Percentiles rank a stretch among this genome's conserved stretches.
Conservation (phyloP, 192 early-diverging fungal species). For the Spizellomyces sp. region DNA sequence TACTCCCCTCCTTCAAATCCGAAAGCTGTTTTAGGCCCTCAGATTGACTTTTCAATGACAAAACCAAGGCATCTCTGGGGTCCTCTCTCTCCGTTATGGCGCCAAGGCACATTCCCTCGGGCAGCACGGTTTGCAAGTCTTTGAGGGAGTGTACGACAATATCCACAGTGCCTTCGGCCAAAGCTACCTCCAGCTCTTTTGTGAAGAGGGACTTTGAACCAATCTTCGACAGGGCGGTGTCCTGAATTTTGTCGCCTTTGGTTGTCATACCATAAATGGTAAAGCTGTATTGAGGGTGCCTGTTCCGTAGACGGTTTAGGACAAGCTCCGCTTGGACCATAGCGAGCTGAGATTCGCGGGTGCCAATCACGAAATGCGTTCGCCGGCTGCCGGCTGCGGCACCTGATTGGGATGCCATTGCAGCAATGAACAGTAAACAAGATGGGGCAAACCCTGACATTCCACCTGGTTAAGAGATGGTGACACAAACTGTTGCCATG, state of each 20-base stretch:
- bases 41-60: conserved; percentile 40
- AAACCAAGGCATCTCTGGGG: conserved; percentile 85
- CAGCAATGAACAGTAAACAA: too few species aligned
- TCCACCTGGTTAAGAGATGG: too few species aligned
- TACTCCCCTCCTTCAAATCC: conserved; percentile 70
- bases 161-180: conserved; percentile 69
- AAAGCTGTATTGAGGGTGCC: conserved; percentile 39
- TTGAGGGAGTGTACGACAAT: conserved; percentile 94
- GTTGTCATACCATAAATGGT: conserved; percentile 55
- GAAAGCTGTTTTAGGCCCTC: conserved; percentile 46
- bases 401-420: too few species aligned
- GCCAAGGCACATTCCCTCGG: conserved; percentile 77
- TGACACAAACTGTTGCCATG: too few species aligned
- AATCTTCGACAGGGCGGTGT: conserved; percentile 83
- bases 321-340: conserved; percentile 84
- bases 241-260: conserved; percentile 76
- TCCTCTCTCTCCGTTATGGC: conserved; percentile 88
- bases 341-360: conserved; percentile 86
- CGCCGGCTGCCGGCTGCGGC: background rate
- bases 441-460: too few species aligned
- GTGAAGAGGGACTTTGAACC: conserved; percentile 91
- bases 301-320: conserved; percentile 49
- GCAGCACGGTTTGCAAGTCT: conserved; percentile 87
- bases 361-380: conserved; percentile 52
- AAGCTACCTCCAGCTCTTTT: conserved; percentile 84